Base-by-base conservation (phyloP, 257 asterid genomes). In the Catharanthus roseus region DNA sequence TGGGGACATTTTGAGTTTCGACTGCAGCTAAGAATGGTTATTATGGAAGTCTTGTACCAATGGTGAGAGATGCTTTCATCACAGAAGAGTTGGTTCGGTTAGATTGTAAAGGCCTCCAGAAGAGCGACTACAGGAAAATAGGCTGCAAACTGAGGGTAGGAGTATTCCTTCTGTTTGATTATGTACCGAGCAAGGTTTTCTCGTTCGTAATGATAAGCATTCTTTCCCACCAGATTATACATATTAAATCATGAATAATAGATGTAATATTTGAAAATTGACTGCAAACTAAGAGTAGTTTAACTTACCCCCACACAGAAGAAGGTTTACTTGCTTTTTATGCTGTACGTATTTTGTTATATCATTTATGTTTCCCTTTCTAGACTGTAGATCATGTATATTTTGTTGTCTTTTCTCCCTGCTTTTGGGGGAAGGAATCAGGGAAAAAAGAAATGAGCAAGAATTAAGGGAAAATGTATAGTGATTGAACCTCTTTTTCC, bases 21-120 rank as follows among this genome's bases (percentile, higher is more conserved):
- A 56, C 61, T 79, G 85, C 93, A 93, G 98, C 93, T 36, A 91
- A 86, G 84, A 93, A 91, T 75, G 97, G 99, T 51, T 93, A 93
- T 73, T 93, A 93, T 73, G 96, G 91, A 53, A 86, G 90, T 74
- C 99, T 93, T 24, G 88, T 91, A 31, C 93, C 91, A 47, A 93
- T 91, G 97, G 87, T 93, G 63, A 86, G 90, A 49, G 99, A 91
- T 86, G 96, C 96, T 79, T 93, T 91, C 81, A 85, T 93, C 45
- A 71, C 77, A 3, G 96, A 89, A 36, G 97, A 91, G 82, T 80
- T 93, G 56, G 90, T 91, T 54, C 86, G 96, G 29, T 84, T 91
- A 78, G 97, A 93, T 80, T 84, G 96, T 72, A 82, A 81, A 71
- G 97, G 96, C 80, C 98, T 93, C 33, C 89, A 84, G 10, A 91